Conservation (phyloP, 2,329 filamentous ascomycete genomes). For the Cladosporium sp. region DNA sequence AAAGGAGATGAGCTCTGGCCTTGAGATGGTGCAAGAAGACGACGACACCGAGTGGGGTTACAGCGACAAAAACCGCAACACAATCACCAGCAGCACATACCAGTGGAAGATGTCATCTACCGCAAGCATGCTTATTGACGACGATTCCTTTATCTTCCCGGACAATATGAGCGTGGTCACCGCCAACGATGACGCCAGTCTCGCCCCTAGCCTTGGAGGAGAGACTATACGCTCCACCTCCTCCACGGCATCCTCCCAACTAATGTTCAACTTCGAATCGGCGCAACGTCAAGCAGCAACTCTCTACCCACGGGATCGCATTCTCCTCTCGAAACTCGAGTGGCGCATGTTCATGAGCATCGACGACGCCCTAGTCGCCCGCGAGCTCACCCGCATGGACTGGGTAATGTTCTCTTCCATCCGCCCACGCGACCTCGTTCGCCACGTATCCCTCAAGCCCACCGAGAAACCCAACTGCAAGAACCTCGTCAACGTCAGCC, state of each 20-base stretch:
- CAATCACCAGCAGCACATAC: slow-evolving; percentile 31
- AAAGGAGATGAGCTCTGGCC: slow-evolving; percentile 72
- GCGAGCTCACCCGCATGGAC: slow-evolving; percentile 90
- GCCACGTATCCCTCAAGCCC: slow-evolving; percentile 67
- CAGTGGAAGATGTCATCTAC: slow-evolving; percentile 26
- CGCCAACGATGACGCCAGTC: slow-evolving; percentile 20
- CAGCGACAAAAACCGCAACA: slow-evolving; percentile 58
- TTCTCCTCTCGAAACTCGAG: slow-evolving; percentile 72
- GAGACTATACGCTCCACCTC: slow-evolving; percentile 16
- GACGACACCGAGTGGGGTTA: slow-evolving; percentile 93
- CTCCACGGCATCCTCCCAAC: slow-evolving; percentile 37
- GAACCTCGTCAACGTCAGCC: slow-evolving; percentile 79
- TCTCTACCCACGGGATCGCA: slow-evolving; percentile 62
- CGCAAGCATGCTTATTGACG: slow-evolving; percentile 30
- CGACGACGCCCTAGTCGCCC: slow-evolving; percentile 76
- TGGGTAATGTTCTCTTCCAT: slow-evolving; percentile 98
- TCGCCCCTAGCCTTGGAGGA: slow-evolving; percentile 10
- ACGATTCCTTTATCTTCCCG: slow-evolving; percentile 25
- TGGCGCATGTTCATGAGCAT: slow-evolving; percentile 89
- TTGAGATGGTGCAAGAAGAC: slow-evolving; percentile 73
- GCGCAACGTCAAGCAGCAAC: slow-evolving; percentile 72
- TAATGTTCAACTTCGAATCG: slow-evolving; percentile 63
- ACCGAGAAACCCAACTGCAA: slow-evolving; percentile 52
- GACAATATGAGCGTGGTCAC: slow-evolving; percentile 26
- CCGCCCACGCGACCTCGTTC: slow-evolving; percentile 82